Evolutionary conservation across 2,329 filamentous ascomycete genomes (phyloP).

Genomic region (Aspergillus candidus): DNA sequence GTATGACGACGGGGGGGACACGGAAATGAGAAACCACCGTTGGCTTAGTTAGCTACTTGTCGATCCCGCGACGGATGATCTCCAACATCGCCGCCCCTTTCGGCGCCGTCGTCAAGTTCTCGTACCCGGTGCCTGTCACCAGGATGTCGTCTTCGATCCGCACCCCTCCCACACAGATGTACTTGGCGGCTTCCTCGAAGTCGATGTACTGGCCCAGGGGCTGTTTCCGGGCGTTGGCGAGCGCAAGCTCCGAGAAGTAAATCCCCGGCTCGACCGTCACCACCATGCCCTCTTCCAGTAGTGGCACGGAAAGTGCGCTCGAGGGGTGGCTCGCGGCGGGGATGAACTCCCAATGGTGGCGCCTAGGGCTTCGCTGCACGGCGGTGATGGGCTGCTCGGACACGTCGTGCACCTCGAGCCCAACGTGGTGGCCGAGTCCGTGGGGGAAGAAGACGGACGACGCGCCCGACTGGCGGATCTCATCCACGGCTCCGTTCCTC

Average conservation of each 20-base stretch:
- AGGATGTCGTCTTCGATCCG: constrained; percentile 57
- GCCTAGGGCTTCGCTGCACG: constrained; percentile 10
- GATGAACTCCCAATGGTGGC: constrained; percentile 16
- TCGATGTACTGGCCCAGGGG: constrained; percentile 33
- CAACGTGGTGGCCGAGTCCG: constrained; percentile 55
- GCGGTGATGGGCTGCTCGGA: constrained; percentile 33
- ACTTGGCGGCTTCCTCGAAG: constrained; percentile 34
- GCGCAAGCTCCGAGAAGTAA: constrained; percentile 36
- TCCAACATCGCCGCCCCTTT: constrained; percentile 55
- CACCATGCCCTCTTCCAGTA: constrained; percentile 50
- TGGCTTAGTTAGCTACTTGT: constrained; percentile 2
- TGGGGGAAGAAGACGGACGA: constrained; percentile 39
- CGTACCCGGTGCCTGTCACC: constrained; percentile 61
- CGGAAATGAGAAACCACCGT: too few species aligned
- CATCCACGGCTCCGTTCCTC: constrained; percentile 53
- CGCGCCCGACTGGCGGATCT: constrained; percentile 32
- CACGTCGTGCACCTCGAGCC: constrained; percentile 42
- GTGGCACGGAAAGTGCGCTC: constrained; percentile 22
- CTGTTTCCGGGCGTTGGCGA: constrained; percentile 29
- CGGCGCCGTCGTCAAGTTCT: constrained; percentile 66
- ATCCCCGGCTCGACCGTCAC: constrained; percentile 52
- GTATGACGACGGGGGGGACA: too few species aligned
- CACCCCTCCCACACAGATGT: constrained; percentile 40
- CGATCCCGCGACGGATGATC: constrained; percentile 28
- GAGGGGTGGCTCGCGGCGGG: constrained; percentile 20